Evolutionary conservation across 306 rosid genomes (phyloP).

Genomic region (Dalbergia cultrata): DNA sequence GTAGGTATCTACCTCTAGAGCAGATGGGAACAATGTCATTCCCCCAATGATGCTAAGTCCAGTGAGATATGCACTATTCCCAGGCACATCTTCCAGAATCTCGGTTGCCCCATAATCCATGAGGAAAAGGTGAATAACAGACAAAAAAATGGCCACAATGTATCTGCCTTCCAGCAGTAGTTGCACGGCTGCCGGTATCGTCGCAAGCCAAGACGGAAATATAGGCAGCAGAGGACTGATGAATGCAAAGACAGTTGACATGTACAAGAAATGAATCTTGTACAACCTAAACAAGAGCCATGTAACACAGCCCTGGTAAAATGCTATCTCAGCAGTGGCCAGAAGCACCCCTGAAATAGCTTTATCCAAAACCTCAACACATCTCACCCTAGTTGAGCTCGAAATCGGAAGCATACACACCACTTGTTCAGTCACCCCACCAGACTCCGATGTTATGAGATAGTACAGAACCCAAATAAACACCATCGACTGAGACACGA

Average conservation of each 20-base stretch:
- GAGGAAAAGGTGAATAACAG: slow-evolving; percentile 77
- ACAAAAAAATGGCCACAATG: slow-evolving; percentile 63
- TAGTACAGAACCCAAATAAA: slow-evolving; percentile 93
- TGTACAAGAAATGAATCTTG: slow-evolving; percentile 86
- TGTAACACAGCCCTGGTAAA: slow-evolving; percentile 91
- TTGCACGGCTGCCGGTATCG: slow-evolving; percentile 86
- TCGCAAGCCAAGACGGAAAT: slow-evolving; percentile 82
- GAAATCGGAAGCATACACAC: slow-evolving; percentile 87
- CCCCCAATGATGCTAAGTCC: slow-evolving; percentile 99
- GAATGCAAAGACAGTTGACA: slow-evolving; percentile 89
- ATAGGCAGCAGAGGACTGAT: slow-evolving; percentile 84
- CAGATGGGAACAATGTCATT: slow-evolving; percentile 93
- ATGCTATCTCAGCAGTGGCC: slow-evolving; percentile 88
- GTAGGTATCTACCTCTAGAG: slow-evolving; percentile 73
- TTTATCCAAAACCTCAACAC: slow-evolving; percentile 94
- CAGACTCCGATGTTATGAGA: slow-evolving; percentile 92
- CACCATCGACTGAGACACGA: slow-evolving; percentile 86
- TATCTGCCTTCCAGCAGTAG: slow-evolving; percentile 86
- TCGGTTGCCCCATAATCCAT: slow-evolving; percentile 83
- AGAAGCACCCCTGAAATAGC: slow-evolving; percentile 92
- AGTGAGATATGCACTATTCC: slow-evolving; percentile 86
- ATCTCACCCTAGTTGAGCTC: slow-evolving; percentile 66
- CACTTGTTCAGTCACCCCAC: slow-evolving; percentile 96
- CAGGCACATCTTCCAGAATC: slow-evolving; percentile 91
- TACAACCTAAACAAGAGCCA: slow-evolving; percentile 87